Evolutionary conservation across 2,329 filamentous ascomycete genomes (phyloP), one percentile per base, ranked within the genome.

Genomic region (Cladosporium oxysporum): DNA sequence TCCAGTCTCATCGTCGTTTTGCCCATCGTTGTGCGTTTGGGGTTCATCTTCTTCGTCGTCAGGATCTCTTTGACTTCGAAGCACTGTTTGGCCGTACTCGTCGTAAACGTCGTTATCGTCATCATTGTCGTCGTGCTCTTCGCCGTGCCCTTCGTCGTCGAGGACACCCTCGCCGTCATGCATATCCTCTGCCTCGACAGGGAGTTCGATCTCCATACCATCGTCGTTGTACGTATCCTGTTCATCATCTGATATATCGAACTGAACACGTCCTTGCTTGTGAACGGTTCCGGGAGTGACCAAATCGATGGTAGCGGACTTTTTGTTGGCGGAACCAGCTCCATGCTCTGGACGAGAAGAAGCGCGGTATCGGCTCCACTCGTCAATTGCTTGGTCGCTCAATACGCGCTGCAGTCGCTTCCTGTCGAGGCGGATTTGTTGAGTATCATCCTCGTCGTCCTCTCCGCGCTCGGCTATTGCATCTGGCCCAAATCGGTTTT

Each of bases 11-110:
- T 47, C 11, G 18, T 44, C 31, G 5, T 55, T 35, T 6, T 21
- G 50, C 14, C 41, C 44, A 55, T 31, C 18, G 1, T 21, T 31
- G 52, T 55, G 52, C 16, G 10, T 7, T 4, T 55, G 28, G 7
- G 28, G 7, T 41, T 60, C 26, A 16, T 26, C 57, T 29, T 47
- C 35, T 47, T 57, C 50, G 5, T 63, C 69, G 1, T 70, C 67
- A 3, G 64, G 49, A 10, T 71, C 66, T 16, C 67, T 63, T 66
- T 77, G 74, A 67, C 76, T 77, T 23, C 71, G 68, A 49, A 76
- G 63, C 26, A 77, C 71, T n/a, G 70, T 72, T 63, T 77, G 72
- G 63, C 78, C 75, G 59, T 78, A 78, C 55, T 79, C 78, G 62
- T 81, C 78, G 58, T 73, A 71, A 50, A 71, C 68, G 41, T 78